Evolutionary conservation across 202 grass and related monocot genomes (phyloP), one percentile per base, ranked within the genome.

Genomic region (Digitaria exilis): DNA sequence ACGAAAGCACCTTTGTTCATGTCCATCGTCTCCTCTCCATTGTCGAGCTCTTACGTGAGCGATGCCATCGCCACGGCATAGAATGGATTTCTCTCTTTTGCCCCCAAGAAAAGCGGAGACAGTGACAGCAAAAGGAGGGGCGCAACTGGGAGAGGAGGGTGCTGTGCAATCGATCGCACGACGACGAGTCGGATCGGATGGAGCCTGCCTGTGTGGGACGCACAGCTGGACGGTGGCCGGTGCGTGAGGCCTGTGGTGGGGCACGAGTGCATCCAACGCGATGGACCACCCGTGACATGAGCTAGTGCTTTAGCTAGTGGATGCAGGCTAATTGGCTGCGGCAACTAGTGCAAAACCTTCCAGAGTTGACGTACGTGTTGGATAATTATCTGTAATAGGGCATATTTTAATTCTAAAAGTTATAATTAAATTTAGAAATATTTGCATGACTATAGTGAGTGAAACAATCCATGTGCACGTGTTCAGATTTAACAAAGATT

Each of bases 211-310:
- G 58, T 62, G 59, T 3, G 59, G 13, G 56, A 59, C 56, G 56
- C 56, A 59, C 68, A 71, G 25, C 26, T 52, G 46, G 28, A 28
- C 56, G 56, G 56, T 59, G 56, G 10, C 4, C 10, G 2, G 16
- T 7, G 4, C 57, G 15, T 31, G 37, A 45, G 39, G 74, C 10
- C 35, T 61, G 39, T 46, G 74, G 56, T 62, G 45, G 74, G 39
- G 56, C 22, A 17, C 45, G 45, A 51, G 69, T 71, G 68, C 68
- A 66, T 61, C 75, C 75, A 60, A 68, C 60, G 75, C 81, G 57
- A 80, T 37, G 75, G 86, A 75, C 80, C 67, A 84, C 86, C 72
- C 75, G 65, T 72, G 85, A 72, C 35, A 30, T 39, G 31, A 24
- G 37, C 22, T 26, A 26, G 63, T 69, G 66, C n/a, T 1, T 17